Conservation (phyloP, 2,329 filamentous ascomycete genomes). For the Cladophialophora psammophila region DNA sequence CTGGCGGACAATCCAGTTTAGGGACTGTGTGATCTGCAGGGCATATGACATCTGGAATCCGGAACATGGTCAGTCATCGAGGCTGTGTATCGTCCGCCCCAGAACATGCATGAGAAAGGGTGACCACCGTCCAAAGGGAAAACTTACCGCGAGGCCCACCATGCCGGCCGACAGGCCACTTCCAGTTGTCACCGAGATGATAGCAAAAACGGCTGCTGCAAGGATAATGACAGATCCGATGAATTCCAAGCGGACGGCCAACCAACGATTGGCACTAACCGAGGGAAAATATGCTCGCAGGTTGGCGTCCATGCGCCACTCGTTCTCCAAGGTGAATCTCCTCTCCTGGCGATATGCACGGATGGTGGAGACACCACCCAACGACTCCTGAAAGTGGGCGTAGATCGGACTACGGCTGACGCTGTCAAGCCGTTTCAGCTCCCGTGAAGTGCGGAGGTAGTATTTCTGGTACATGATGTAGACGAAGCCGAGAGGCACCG, state of each 20-base stretch:
- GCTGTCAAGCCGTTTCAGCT: constrained; percentile 94
- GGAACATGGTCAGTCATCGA: constrained; percentile 17
- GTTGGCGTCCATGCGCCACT: constrained; percentile 97
- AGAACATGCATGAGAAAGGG: not conserved
- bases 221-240: constrained; percentile 95
- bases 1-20: constrained; percentile 99
- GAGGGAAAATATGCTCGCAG: constrained; percentile 94
- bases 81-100: constrained; percentile 6
- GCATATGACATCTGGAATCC: constrained; percentile 81
- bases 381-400: constrained; percentile 96
- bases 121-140: not conserved
- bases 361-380: constrained; percentile 93
- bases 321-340: constrained; percentile 89
- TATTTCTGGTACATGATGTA: constrained; percentile 97
- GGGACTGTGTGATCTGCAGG: constrained; percentile 91
- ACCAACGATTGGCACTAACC: constrained; percentile 92
- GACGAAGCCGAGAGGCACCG: constrained; percentile 78
- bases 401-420: constrained; percentile 96
- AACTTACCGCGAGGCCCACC: constrained; percentile 74
- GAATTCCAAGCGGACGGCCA: constrained; percentile 93
- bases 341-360: constrained; percentile 89
- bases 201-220: constrained; percentile 79
- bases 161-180: constrained; percentile 71
- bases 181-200: constrained; percentile 77
- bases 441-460: constrained; percentile 93